These are phyloP conservation scores for Pleurotus cornucopiae DNA, from an alignment of 768 basidiomycete species.

Conservation along the genomic window DNA sequence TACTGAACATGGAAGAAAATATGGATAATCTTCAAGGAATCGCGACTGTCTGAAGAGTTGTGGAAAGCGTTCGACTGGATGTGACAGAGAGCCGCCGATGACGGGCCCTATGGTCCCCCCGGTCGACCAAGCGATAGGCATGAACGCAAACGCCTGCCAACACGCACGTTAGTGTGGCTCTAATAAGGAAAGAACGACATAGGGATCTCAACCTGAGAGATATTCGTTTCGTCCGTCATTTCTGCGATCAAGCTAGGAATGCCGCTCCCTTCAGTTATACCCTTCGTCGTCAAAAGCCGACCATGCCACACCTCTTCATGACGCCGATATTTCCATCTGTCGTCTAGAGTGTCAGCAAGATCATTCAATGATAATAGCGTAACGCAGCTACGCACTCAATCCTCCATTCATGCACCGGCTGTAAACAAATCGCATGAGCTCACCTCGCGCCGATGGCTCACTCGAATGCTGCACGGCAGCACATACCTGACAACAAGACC, in stretches of 20 bases:
- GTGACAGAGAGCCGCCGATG: constrained; percentile 48
- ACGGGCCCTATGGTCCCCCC: constrained; percentile 30
- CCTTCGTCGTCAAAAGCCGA: too few species aligned
- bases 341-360: too few species aligned
- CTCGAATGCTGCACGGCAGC: neutral
- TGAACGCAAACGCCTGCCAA: constrained; percentile 32
- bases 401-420: constrained; percentile 51
- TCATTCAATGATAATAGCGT: neutral
- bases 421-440: neutral
- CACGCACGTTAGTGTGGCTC: neutral
- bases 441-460: too few species aligned
- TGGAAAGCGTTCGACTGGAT: constrained; percentile 47
- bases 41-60: constrained; percentile 32
- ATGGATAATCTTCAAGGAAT: constrained; percentile 49
- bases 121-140: constrained; percentile 29
- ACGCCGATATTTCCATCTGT: constrained; percentile 33
- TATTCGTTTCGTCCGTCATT: constrained; percentile 52
- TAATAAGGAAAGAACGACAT: neutral
- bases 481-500: constrained; percentile 38
- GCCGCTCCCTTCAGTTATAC: constrained; percentile 1
- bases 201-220: constrained; percentile 21
- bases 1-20: constrained; percentile 53
- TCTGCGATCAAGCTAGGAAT: constrained; percentile 43
- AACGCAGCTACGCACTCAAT: constrained; percentile 31
- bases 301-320: constrained; percentile 30